Evolutionary conservation across 2,329 filamentous ascomycete genomes (phyloP), one percentile per base, ranked within the genome.

Genomic region (Talaromyces marneffei): DNA sequence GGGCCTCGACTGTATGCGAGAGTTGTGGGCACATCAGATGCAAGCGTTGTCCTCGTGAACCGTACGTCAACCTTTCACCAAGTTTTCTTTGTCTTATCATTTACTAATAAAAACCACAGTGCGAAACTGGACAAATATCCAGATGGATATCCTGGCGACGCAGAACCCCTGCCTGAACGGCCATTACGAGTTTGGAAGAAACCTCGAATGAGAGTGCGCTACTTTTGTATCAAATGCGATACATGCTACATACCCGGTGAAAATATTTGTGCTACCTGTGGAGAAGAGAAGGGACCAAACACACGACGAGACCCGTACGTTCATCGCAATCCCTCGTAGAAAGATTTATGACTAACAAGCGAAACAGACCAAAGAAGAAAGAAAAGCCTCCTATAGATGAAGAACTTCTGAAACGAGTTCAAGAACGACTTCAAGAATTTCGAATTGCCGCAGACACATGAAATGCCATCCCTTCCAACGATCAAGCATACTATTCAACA

Each of bases 1-100:
- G 79, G 5, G 79, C 82, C 33, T 79, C 75, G 63, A 90, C 87
- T 63, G 77, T 83, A 71, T 96, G 92, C 72, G 74, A 79, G 7
- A 80, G 79, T 40, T 96, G 92, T 74, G 77, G 80, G 29, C 92
- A 96, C 73, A 73, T 82, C 57, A 86, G 90, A 59, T 96, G 91
- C 78, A 90, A 86, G 40, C 88, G 88, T 70, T 95, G 91, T 73
- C 90, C 90, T 29, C 82, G 91, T 67, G 87, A 91, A 69, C 91
- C 91, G 82, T 91, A 83, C 73, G 88, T 86, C 48, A 4, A 10
- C 33, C 58, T 39, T 42, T 27, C 12, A 25, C 18, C 33, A 39
- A 31, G 5, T 57, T 62, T 14, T 37, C 10, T 14, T 62, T 57
- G 55, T 18, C n/a, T 27, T 57, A 42, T 57, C 2, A 18, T 10